phyloP scores from a whole-genome alignment of 116 monocot genomes.

The Zostera marina region DNA sequence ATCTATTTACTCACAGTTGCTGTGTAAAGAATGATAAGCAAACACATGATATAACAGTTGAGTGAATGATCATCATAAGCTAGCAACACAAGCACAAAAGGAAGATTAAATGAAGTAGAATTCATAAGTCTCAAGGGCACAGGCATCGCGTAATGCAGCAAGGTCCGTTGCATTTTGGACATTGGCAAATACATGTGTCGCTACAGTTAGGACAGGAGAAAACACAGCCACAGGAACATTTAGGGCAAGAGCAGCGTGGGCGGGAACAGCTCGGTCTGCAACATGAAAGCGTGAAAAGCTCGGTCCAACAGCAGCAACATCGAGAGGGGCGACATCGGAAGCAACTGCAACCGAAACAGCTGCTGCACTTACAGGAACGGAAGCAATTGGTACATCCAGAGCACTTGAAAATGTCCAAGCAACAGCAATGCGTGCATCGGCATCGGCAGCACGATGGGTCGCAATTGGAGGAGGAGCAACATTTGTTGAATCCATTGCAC shows the following conservation, averaged over 20 bases:
- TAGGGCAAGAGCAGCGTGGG: conserved; percentile 24
- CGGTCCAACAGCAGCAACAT: conserved; percentile 21
- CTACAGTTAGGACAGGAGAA: conserved; percentile 57
- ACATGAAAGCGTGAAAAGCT: conserved; percentile 6
- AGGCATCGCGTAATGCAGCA: conserved; percentile 34
- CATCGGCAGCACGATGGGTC: conserved; percentile 2
- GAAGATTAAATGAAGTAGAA: neutral
- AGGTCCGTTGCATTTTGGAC: conserved; percentile 23
- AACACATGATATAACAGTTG: too few relatives aligned
- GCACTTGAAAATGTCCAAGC: conserved; percentile 4
- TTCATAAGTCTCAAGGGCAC: conserved; percentile 8
- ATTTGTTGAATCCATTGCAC: conserved; percentile 15
- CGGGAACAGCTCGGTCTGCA: conserved; percentile 10
- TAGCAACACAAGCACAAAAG: too few relatives aligned
- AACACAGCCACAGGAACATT: conserved; percentile 53
- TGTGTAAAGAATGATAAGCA: too few relatives aligned
- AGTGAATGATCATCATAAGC: too few relatives aligned
- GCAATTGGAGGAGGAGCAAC: conserved; percentile 16
- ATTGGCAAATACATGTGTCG: conserved; percentile 18
- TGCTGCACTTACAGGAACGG: too few relatives aligned
- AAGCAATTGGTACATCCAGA: neutral
- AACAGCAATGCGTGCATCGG: conserved; percentile 2
- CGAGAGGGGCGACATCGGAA: conserved; percentile 4
- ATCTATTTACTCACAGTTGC: too few relatives aligned
- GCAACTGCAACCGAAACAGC: conserved; percentile 3